Evolutionary conservation across 306 rosid genomes (phyloP).

Genomic region (Vigna reflexopilosa): DNA sequence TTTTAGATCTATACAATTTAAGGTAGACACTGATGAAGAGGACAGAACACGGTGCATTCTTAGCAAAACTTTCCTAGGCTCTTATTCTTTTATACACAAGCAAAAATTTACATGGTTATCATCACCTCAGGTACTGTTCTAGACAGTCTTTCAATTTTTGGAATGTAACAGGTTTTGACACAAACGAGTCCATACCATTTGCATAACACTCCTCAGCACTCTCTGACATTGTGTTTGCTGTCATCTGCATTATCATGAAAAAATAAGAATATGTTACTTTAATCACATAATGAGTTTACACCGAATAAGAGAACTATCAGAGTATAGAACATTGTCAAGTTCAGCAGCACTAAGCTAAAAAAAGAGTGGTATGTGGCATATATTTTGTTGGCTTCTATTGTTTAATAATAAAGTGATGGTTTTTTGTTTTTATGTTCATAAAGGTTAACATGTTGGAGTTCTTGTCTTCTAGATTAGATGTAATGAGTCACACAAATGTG

Average conservation of each 20-base stretch:
- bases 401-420: neutral
- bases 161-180: slow-evolving; percentile 90
- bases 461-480: neutral
- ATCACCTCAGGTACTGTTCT: slow-evolving; percentile 58
- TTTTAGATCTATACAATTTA: slow-evolving; percentile 58
- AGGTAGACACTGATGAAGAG: slow-evolving; percentile 40
- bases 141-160: slow-evolving; percentile 78
- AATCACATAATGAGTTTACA: slow-evolving; percentile 19
- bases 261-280: neutral
- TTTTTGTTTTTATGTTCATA: neutral
- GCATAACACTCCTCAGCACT: slow-evolving; percentile 90
- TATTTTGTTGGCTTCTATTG: neutral
- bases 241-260: slow-evolving; percentile 70
- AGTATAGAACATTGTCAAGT: neutral
- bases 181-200: slow-evolving; percentile 93
- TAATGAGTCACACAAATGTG: neutral
- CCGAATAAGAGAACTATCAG: neutral
- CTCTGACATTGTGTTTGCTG: slow-evolving; percentile 90
- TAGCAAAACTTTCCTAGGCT: slow-evolving; percentile 83
- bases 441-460: slow-evolving; percentile 6
- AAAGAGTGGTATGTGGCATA: neutral
- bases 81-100: slow-evolving; percentile 58
- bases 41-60: slow-evolving; percentile 52
- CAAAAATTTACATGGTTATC: slow-evolving; percentile 63
- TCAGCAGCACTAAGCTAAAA: neutral